phyloP scores from a whole-genome alignment of 176 grass and related monocot genomes.

The Ampelocalamus luodianensis region DNA sequence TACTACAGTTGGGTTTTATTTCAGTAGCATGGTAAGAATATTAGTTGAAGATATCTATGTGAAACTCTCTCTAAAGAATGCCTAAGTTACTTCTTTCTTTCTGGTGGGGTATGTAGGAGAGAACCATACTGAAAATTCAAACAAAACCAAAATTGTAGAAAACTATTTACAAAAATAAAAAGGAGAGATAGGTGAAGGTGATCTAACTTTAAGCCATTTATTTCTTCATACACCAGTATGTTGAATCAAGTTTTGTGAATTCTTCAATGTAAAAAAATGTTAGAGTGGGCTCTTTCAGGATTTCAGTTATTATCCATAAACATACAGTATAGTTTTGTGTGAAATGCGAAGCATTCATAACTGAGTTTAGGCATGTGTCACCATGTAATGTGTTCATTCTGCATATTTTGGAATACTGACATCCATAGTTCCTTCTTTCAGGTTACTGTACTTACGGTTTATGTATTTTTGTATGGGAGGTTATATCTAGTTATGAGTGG shows the following conservation, averaged over 20 bases:
- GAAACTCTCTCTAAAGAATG: not conserved
- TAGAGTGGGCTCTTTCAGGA: not conserved
- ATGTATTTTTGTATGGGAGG: conserved; percentile 92
- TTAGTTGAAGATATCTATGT: conserved; percentile 15
- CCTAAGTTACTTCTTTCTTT: conserved; percentile 16
- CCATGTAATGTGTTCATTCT: not conserved
- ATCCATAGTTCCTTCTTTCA: conserved; percentile 44
- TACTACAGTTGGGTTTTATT: conserved; percentile 94
- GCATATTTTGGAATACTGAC: conserved; percentile 41
- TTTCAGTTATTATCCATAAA: conserved; percentile 18
- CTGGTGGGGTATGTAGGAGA: conserved; percentile 5
- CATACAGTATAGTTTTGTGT: not conserved
- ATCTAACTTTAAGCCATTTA: conserved; percentile 10
- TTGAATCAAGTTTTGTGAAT: not conserved
- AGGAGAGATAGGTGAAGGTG: not conserved
- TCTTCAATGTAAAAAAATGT: conserved; percentile 24
- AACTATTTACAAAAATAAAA: conserved; percentile 13
- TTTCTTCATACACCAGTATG: not conserved
- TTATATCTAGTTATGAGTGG: conserved; percentile 92
- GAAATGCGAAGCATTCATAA: not conserved
- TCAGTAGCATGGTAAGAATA: conserved; percentile 95
- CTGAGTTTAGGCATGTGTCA: not conserved
- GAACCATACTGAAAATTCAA: not conserved
- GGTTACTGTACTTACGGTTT: conserved; percentile 91
- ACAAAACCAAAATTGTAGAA: not conserved